Percentiles rank a stretch among this genome's conserved stretches.
Evolutionary conservation across 2,329 filamentous ascomycete species (phyloP).

Genomic region (Elsinoe arachidis): DNA sequence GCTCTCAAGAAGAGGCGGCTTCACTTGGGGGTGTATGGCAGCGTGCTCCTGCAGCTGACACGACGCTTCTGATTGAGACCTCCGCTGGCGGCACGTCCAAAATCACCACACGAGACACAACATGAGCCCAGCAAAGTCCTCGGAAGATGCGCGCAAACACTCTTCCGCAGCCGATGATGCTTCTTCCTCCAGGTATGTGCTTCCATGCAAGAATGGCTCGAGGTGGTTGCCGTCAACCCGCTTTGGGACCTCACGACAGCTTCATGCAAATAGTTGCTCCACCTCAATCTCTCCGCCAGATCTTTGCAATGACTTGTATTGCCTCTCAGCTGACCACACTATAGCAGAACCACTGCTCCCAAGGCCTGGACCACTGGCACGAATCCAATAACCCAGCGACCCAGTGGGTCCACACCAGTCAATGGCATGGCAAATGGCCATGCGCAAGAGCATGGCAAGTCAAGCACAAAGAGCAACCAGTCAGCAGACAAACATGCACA

Average conservation of each 20-base stretch:
- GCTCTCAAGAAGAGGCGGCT: neutral
- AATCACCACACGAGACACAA: neutral
- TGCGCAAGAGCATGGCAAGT: conserved; percentile 17
- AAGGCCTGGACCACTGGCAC: conserved; percentile 54
- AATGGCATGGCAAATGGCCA: conserved; percentile 44
- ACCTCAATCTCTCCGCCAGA: no score
- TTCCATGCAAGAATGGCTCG: neutral
- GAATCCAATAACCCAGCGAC: conserved; percentile 53
- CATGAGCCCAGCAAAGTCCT: conserved; percentile 31
- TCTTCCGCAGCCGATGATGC: conserved; percentile 47
- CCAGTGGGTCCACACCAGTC: conserved; percentile 38
- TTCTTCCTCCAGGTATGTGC: conserved; percentile 43
- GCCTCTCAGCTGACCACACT: conserved; percentile 10
- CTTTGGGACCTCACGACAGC: neutral
- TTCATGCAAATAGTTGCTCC: neutral
- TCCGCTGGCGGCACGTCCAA: conserved; percentile 30
- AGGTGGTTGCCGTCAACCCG: neutral
- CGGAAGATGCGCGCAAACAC: conserved; percentile 48
- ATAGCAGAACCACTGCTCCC: conserved; percentile 45
- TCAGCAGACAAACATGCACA: conserved; percentile 50
- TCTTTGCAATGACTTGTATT: neutral
- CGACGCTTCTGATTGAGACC: conserved; percentile 40
- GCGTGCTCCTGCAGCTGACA: neutral
- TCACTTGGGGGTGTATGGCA: neutral
- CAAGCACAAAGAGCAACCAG: conserved; percentile 37